Evolutionary conservation across 1,284 basidiomycete species (phyloP), one percentile per base, ranked within the genome.

Genomic region (Cutaneotrichosporon spelunceum): DNA sequence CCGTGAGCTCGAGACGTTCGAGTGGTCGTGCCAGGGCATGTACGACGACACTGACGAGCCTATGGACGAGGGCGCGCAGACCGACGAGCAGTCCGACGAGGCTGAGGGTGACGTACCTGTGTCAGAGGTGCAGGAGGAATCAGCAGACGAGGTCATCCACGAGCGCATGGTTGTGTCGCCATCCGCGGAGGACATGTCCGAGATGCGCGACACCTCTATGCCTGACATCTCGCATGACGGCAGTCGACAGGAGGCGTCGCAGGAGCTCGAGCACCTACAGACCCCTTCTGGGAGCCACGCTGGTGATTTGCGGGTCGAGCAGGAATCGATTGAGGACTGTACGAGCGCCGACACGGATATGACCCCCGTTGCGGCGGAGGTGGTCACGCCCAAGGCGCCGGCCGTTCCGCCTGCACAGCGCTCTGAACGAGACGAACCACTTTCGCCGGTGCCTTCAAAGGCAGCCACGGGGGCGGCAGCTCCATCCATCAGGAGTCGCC

Each of bases 1-100:
- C 9, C 59, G 57, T 11, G 71, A 75, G 53, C 64, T 78, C 19
- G 71, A 68, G 44, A 53, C 56, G 14, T 78, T 76, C 52, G 63
- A 68, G 19, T 78, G 76, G 76, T 62, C 62, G 23, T 64, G 66
- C 54, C 44, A 53, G 9, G 60, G 59, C 30, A 26, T 55, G 36
- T 62, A 60, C 44, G 55, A 60, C 44, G 55, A 57, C 24, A 36
- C 30, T 21, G 61, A 59, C 21, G 57, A 59, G 26, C 16, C 30
- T 5, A 24, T 60, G 21, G 60, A 53, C 45, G 52, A 54, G 4
- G 48, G 19, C 13, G 9, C 16, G 4, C 48, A 50, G 27, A 30
- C 26, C 26, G 57, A 55, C 48, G 33, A 42, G 39, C 42, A 7
- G 23, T n/a, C 30, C 45, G 57, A 52, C 19, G 23, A 14, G 19